A percentile compares a stretch with the other conserved stretches of the same genome.
These are phyloP conservation scores for Populus trichocarpa DNA, from an alignment of 441 rosid genomes.

Conservation along the genomic window DNA sequence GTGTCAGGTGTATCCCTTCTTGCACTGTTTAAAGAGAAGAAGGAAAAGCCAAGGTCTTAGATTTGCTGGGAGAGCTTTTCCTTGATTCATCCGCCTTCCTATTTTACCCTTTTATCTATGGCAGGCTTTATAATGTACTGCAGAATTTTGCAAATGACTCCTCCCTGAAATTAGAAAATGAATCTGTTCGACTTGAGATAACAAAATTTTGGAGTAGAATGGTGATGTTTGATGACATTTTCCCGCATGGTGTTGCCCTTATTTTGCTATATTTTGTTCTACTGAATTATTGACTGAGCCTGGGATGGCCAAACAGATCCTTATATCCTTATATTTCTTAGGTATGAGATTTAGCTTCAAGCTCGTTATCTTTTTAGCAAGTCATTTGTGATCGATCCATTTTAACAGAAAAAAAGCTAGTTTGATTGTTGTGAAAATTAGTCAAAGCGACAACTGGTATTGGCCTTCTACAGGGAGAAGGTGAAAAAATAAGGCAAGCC, in stretches of 20 bases:
- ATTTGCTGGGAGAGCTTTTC: not conserved
- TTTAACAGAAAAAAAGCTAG: not conserved
- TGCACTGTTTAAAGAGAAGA: constrained; percentile 72
- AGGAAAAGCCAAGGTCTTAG: not conserved
- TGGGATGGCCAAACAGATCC: not conserved
- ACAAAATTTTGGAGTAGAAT: not conserved
- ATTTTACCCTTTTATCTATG: not conserved
- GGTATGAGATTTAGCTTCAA: not conserved
- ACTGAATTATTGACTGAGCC: not conserved
- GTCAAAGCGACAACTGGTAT: too few relatives aligned
- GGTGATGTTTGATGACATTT: not conserved
- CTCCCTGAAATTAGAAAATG: not conserved
- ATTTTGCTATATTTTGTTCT: not conserved
- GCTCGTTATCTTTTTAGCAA: not conserved
- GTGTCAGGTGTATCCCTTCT: constrained; percentile 73
- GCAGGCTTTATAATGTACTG: not conserved
- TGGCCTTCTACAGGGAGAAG: too few relatives aligned
- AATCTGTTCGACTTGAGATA: not conserved
- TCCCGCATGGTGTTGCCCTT: not conserved
- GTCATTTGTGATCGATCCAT: not conserved
- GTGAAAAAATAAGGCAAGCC: too few relatives aligned
- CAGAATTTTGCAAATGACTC: not conserved
- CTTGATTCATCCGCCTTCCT: not conserved
- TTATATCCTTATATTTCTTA: too few relatives aligned
- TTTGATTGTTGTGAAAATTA: too few relatives aligned